A percentile compares a stretch with the other conserved stretches of the same genome.
Conservation (phyloP, 176 grass and related monocot genomes). For the Calamus simplicifolius region DNA sequence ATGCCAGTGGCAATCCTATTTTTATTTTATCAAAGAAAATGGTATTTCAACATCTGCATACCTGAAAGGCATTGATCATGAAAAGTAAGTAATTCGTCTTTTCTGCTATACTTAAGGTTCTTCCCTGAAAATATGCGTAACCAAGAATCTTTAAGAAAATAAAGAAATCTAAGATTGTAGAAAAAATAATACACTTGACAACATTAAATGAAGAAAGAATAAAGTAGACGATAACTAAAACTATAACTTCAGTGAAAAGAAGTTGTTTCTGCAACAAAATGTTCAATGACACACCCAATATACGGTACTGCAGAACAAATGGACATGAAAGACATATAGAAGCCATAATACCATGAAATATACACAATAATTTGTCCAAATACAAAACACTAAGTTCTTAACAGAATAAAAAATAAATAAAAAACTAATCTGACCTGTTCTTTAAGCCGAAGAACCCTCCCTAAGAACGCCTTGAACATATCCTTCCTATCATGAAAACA, state of each 20-base stretch:
- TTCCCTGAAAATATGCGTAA: conserved; percentile 41
- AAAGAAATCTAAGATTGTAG: conserved; percentile 1
- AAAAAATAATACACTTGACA: background rate
- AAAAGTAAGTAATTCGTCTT: conserved; percentile 95
- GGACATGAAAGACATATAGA: too few species aligned
- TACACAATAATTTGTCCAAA: too few species aligned
- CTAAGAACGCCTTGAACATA: conserved; percentile 62
- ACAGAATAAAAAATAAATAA: conserved; percentile 2
- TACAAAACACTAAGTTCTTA: background rate
- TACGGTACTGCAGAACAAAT: too few species aligned
- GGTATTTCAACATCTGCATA: conserved; percentile 11
- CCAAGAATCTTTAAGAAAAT: conserved; percentile 1
- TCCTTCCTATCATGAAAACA: conserved; percentile 82
- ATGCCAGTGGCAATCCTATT: too few species aligned
- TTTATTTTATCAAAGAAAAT: too few species aligned
- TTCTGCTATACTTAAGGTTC: conserved; percentile 59
- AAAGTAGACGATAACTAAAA: background rate
- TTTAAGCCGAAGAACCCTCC: conserved; percentile 73
- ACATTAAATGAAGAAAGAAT: background rate
- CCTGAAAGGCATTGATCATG: conserved; percentile 98
- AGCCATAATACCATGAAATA: too few species aligned
- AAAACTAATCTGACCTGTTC: conserved; percentile 40
- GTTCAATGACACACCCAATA: too few species aligned
- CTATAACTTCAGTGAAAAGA: too few species aligned
- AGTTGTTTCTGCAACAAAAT: too few species aligned